Base-by-base conservation (phyloP, 2,329 filamentous ascomycete genomes). In the Fusarium nelsonii region DNA sequence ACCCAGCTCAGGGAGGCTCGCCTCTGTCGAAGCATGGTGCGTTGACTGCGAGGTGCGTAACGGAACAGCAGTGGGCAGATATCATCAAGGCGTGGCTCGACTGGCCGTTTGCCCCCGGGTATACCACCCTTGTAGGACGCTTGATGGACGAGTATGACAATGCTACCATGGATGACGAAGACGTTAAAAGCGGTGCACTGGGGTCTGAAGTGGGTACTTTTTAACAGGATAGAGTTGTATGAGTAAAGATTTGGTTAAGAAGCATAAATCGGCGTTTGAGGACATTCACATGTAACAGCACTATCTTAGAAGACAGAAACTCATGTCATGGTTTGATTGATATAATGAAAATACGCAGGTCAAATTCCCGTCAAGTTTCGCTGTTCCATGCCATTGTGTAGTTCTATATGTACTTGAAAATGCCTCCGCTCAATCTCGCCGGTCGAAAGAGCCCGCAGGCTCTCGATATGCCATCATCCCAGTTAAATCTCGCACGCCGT, bases 41-140 rank as follows among this genome's bases (percentile, higher is more conserved):
- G 56, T 53, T 90, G 34, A 75, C 76, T 1, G 79, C 84, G 7
- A 78, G 89, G 6, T 75, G 78, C 28, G 69, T 92, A 59, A 88
- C 84, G 43, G 76, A 81, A 68, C 72, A 75, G 15, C 88, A 91
- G 81, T 82, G 88, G 75, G 75, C 82, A 18, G 87, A 90, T 63
- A 78, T 92, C 16, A 64, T 89, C 6, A 81, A 86, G 68, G 84
- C 85, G 1, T 92, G 88, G 83, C 82, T 87, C 76, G 79, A 84
- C 51, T 93, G 90, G 90, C 90, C 90, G 1, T 92, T 91, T 68
- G 78, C 79, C 4, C 88, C 88, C 2, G 69, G 74, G 4, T 85
- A 85, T 65, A 44, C 76, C 8, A 80, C 86, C 61, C 76, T 88
- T 53, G 77, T 88, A n/a, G 78, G 78, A 7, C 79, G 84, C 28